A percentile compares a stretch with the other conserved stretches of the same genome.
Conservation (phyloP, 108 stramenopile genomes). For the Cylindrotheca closterium region DNA sequence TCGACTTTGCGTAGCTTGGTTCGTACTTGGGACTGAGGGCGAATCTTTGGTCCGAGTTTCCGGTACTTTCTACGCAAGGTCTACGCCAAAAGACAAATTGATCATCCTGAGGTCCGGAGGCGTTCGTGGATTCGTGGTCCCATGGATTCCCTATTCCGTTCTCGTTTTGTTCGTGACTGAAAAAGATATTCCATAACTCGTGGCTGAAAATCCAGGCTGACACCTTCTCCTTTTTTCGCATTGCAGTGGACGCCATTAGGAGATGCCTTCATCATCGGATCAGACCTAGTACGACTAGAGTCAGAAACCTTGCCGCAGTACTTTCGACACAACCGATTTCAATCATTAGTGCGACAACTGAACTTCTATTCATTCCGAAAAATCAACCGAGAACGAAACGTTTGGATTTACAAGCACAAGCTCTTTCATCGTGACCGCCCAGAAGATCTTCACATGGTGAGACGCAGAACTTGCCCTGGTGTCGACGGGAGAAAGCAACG, state of each 20-base stretch:
- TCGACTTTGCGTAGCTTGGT: no score
- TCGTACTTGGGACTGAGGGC: background rate
- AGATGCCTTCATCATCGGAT: constrained; percentile 83
- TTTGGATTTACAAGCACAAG: constrained; percentile 95
- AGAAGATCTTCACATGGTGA: constrained; percentile 81
- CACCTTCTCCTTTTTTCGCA: constrained; percentile 13
- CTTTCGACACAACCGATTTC: constrained; percentile 95
- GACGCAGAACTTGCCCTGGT: constrained; percentile 86
- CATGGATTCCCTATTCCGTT: background rate
- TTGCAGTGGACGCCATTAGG: constrained; percentile 78
- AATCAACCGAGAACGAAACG: constrained; percentile 88
- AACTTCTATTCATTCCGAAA: constrained; percentile 69
- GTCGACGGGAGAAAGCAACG: constrained; percentile 81
- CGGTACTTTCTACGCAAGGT: background rate
- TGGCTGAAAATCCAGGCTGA: no score
- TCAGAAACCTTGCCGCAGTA: constrained; percentile 81
- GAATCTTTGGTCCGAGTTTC: background rate
- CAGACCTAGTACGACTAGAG: constrained; percentile 73
- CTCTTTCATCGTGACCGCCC: constrained; percentile 91
- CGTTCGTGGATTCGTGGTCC: no score
- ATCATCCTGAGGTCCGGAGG: background rate
- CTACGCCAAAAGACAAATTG: no score
- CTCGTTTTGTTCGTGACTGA: background rate
- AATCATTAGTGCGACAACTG: constrained; percentile 89
- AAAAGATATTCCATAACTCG: background rate